These are phyloP conservation scores for Moesziomyces sp. DNA, from an alignment of 1,284 basidiomycete species.

Conservation along the genomic window DNA sequence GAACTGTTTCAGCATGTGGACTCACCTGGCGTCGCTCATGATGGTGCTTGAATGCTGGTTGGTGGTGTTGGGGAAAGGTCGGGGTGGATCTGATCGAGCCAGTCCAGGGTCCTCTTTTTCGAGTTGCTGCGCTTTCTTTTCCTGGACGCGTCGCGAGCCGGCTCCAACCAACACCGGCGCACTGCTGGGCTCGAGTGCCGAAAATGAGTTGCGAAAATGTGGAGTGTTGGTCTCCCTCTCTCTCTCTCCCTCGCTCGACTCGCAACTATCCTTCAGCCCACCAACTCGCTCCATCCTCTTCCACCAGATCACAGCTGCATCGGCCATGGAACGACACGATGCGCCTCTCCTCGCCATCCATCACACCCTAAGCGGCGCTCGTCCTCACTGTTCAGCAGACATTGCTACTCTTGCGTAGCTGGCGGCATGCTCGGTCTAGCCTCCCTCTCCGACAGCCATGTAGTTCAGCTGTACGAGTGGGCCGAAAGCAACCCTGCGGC, in stretches of 20 bases:
- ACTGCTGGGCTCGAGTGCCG: too few relatives aligned
- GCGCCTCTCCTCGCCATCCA: not conserved
- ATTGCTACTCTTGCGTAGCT: not conserved
- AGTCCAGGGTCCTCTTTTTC: too few relatives aligned
- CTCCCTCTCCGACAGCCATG: constrained; percentile 20
- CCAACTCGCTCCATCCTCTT: not conserved
- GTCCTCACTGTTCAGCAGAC: not conserved
- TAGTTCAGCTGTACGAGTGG: constrained; percentile 37
- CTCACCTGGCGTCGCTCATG: constrained; percentile 19
- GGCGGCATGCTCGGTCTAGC: constrained; percentile 18
- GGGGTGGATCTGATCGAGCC: too few relatives aligned
- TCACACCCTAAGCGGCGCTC: not conserved
- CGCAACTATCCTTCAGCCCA: not conserved
- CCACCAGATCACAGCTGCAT: too few relatives aligned
- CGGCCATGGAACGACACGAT: not conserved
- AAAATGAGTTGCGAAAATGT: too few relatives aligned
- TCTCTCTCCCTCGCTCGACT: not conserved
- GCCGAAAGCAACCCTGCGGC: constrained; percentile 14
- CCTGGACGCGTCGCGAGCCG: too few relatives aligned
- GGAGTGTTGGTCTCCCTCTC: too few relatives aligned
- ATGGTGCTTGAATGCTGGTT: not conserved
- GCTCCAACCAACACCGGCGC: too few relatives aligned
- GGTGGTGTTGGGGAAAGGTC: too few relatives aligned
- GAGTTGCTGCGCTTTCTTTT: too few relatives aligned
- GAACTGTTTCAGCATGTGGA: not conserved